Base-by-base conservation (phyloP, 225 moss, liverwort and hornwort genomes). In the Climacium dendroides region DNA sequence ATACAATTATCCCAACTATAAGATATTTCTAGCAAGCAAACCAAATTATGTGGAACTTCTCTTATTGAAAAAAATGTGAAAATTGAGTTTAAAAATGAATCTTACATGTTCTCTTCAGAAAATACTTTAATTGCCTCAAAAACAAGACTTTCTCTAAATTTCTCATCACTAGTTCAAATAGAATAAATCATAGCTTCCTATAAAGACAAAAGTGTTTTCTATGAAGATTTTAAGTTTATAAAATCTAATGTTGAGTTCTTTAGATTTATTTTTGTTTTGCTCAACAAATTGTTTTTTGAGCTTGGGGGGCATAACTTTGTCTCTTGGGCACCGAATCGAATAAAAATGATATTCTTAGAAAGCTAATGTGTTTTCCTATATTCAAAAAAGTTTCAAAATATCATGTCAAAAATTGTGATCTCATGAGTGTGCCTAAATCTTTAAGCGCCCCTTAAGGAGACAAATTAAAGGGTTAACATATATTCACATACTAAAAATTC, bases 321-420 rank as follows among this genome's bases (percentile, higher is more conserved):
- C 2, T 34, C 2, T 7, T 0, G 14, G 0, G 1, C 1, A 53
- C 1, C 0, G 0, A 9, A 3, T 75, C 13, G 22, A 34, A 53
- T 34, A 23, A 34, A 52, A 53, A 13, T 52, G 2, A 8, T 34
- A 26, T 53, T 35, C 0, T 1, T 0, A 3, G 1, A 75, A 52
- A 22, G 13, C 2, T 34, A 11, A 19, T 12, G 19, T 74, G 1
- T 50, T 48, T 45, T 34, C 2, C 2, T 3, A 32, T 30, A 11
- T 50, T 13, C 2, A 32, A 19, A 32, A n/a, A 43, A 28, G 1
- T 3, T 20, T 74, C 5, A 7, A 50, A 20, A 32, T 34, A 74
- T 50, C 8, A 22, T 12, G 0, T 75, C 8, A 34, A 75, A 34
- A 52, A 32, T 8, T 52, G 32, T 7, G 2, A 22, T 75, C 1